phyloP scores from a whole-genome alignment of 192 early-diverging fungal species.

The Paraglomus brasilianum region DNA sequence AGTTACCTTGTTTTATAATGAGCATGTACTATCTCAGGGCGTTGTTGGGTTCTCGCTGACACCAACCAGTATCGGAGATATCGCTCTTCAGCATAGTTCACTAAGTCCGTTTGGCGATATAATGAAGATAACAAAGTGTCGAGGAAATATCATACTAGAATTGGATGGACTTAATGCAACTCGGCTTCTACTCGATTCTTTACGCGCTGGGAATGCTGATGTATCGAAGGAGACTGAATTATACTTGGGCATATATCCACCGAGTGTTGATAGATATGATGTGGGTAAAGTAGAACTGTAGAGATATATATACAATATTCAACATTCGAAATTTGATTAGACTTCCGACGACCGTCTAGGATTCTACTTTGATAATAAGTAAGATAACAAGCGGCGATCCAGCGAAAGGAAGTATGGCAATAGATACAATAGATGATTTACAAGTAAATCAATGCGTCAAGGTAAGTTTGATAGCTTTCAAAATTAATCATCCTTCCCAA shows the following conservation, averaged over 20 bases:
- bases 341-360: not conserved
- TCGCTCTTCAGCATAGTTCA: conserved; percentile 31
- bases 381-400: conserved; percentile 59
- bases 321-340: not conserved
- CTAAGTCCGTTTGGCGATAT: conserved; percentile 46
- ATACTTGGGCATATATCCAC: conserved; percentile 46
- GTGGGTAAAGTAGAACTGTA: conserved; percentile 8
- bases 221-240: conserved; percentile 55
- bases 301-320: no score
- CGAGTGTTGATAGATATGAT: conserved; percentile 28
- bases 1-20: conserved; percentile 51
- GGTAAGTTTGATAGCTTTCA: no score
- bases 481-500: no score
- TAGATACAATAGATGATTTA: conserved; percentile 53
- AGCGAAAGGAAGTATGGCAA: conserved; percentile 54
- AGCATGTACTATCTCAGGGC: conserved; percentile 42
- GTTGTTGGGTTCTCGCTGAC: conserved; percentile 48
- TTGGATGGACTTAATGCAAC: conserved; percentile 51
- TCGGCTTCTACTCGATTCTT: conserved; percentile 42
- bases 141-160: conserved; percentile 59
- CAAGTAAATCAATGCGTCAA: conserved; percentile 50
- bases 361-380: conserved; percentile 35
- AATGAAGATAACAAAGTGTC: conserved; percentile 52
- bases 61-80: not conserved
- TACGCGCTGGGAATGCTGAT: conserved; percentile 33